Evolutionary conservation across 2,329 filamentous ascomycete species (phyloP).

Genomic region (Moelleriella libera): DNA sequence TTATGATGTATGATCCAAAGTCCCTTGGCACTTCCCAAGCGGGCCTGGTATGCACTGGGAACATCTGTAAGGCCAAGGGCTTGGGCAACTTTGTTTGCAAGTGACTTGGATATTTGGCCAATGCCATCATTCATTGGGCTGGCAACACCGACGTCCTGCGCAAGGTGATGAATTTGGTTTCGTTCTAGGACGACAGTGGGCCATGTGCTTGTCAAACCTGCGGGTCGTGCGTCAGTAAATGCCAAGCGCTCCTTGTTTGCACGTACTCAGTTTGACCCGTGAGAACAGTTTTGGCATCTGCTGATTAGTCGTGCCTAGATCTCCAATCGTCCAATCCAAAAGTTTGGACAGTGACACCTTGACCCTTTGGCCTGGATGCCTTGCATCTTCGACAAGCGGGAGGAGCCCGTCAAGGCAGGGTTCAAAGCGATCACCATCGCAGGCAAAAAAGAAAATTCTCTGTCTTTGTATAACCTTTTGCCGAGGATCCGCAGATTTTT

Average conservation of each 20-base stretch:
- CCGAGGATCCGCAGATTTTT: constrained; percentile 7
- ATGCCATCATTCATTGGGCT: constrained; percentile 55
- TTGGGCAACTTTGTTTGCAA: constrained; percentile 38
- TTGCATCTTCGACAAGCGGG: constrained; percentile 12
- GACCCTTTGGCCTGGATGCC: constrained; percentile 9
- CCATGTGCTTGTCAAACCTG: constrained; percentile 36
- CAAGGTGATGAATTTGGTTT: constrained; percentile 27
- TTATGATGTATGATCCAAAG: constrained; percentile 54
- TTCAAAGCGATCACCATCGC: constrained; percentile 30
- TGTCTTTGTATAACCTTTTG: constrained; percentile 6
- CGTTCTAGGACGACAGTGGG: constrained; percentile 30
- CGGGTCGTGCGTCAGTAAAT: not conserved
- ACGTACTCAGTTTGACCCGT: constrained; percentile 37
- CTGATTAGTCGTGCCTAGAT: constrained; percentile 28
- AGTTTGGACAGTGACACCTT: constrained; percentile 25
- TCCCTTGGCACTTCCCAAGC: constrained; percentile 62
- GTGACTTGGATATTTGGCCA: constrained; percentile 44
- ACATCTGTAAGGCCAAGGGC: constrained; percentile 34
- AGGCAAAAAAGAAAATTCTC: constrained; percentile 39
- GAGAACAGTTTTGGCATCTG: constrained; percentile 43
- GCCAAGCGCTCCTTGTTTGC: not conserved
- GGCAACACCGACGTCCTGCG: constrained; percentile 18
- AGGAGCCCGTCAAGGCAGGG: constrained; percentile 2
- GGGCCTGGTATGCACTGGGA: constrained; percentile 53
- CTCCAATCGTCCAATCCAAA: constrained; percentile 37